A percentile compares a stretch with the other conserved stretches of the same genome.
These are phyloP conservation scores for Bonia amplexicaulis DNA, from an alignment of 176 grass and related monocot species.

Conservation along the genomic window DNA sequence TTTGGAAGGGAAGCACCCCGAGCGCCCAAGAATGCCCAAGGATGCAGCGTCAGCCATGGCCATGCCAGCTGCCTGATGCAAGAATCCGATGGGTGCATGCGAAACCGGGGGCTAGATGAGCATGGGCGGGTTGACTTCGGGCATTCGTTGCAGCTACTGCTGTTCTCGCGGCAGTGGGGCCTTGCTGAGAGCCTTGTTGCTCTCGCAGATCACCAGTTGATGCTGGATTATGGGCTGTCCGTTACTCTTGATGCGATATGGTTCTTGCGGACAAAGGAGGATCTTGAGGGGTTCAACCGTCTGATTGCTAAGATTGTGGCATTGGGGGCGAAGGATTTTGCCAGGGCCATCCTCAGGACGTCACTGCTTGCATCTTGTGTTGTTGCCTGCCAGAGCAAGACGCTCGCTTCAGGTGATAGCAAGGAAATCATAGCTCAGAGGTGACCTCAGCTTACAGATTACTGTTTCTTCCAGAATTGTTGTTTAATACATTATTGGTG, in stretches of 20 bases:
- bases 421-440: slow-evolving; percentile 65
- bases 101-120: slow-evolving; percentile 37
- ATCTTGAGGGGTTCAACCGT: slow-evolving; percentile 47
- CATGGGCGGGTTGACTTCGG: slow-evolving; percentile 55
- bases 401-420: slow-evolving; percentile 46
- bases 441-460: slow-evolving; percentile 20
- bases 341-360: slow-evolving; percentile 61
- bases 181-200: slow-evolving; percentile 57
- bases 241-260: slow-evolving; percentile 70
- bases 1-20: slow-evolving; percentile 48
- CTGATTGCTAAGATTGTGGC: slow-evolving; percentile 64
- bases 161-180: slow-evolving; percentile 67
- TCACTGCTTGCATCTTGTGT: slow-evolving; percentile 71
- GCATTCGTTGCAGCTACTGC: slow-evolving; percentile 47
- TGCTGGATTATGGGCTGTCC: slow-evolving; percentile 64
- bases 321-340: slow-evolving; percentile 75
- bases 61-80: slow-evolving; percentile 17
- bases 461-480: background rate
- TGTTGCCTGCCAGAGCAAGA: slow-evolving; percentile 69
- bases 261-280: slow-evolving; percentile 61
- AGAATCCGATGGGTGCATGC: slow-evolving; percentile 20
- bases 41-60: slow-evolving; percentile 15
- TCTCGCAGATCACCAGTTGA: slow-evolving; percentile 53
- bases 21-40: slow-evolving; percentile 14
- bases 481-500: background rate